phyloP scores from a whole-genome alignment of 176 grass and related monocot genomes.

The Lolium rigidum region DNA sequence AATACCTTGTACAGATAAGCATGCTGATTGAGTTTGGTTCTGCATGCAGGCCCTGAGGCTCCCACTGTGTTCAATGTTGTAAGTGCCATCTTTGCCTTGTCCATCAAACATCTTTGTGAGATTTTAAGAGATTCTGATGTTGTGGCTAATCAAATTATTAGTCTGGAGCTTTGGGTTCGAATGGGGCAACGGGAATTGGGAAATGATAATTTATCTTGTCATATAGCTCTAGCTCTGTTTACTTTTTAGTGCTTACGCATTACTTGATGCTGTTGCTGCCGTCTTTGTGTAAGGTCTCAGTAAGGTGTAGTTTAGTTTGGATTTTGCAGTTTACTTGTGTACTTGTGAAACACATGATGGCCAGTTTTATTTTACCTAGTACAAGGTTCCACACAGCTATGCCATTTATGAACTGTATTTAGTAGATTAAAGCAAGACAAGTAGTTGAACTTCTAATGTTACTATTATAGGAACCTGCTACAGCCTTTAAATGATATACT shows the following conservation, averaged over 20 bases:
- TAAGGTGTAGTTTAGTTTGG: not conserved
- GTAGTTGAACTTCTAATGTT: not conserved
- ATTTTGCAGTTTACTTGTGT: not conserved
- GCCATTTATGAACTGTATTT: not conserved
- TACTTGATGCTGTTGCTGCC: not conserved
- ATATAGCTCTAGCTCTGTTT: not conserved
- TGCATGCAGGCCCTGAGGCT: conserved; percentile 70
- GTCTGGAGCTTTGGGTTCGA: not conserved
- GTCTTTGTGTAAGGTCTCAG: not conserved
- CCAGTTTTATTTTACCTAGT: not conserved
- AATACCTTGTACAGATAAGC: not conserved
- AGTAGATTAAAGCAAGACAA: not conserved
- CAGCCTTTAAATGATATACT: not conserved
- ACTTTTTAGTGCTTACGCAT: not conserved
- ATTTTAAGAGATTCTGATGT: not conserved
- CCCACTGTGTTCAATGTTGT: conserved; percentile 82
- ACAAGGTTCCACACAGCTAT: not conserved
- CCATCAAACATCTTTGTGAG: no score
- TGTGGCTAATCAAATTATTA: not conserved
- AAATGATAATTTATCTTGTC: not conserved
- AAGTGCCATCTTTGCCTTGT: conserved; percentile 35
- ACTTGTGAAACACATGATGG: not conserved
- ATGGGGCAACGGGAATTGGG: not conserved
- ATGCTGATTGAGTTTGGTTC: conserved; percentile 13
- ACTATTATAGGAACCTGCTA: not conserved